These are phyloP conservation scores for Ophidiomyces ophidiicola DNA, from an alignment of 2,329 filamentous ascomycete genomes.

Conservation along the genomic window DNA sequence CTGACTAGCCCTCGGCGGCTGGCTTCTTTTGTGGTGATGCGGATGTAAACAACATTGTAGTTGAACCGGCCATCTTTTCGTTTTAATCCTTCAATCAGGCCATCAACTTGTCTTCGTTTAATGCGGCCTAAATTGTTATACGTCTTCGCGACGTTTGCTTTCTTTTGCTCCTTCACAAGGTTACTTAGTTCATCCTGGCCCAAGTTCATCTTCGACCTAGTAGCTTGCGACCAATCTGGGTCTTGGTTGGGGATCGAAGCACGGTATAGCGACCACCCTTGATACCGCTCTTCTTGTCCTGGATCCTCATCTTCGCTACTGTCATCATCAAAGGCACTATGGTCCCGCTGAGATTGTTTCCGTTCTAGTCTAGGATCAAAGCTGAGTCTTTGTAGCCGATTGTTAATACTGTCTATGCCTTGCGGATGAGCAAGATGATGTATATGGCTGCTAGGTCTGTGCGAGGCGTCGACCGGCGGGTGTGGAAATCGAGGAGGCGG, in stretches of 20 bases:
- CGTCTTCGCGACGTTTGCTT: slow-evolving; percentile 21
- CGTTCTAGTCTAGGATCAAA: slow-evolving; percentile 7
- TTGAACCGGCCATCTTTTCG: slow-evolving; percentile 22
- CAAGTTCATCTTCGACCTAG: slow-evolving; percentile 23
- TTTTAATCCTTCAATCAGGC: slow-evolving; percentile 26
- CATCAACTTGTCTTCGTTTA: slow-evolving; percentile 26
- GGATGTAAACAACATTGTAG: slow-evolving; percentile 31
- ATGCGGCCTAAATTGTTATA: slow-evolving; percentile 22
- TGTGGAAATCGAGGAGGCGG: slow-evolving; percentile 10
- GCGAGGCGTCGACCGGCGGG: not conserved
- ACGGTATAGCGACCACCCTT: slow-evolving; percentile 29
- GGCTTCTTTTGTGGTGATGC: slow-evolving; percentile 21
- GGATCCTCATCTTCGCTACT: slow-evolving; percentile 2
- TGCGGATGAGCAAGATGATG: slow-evolving; percentile 3
- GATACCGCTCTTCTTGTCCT: slow-evolving; percentile 15
- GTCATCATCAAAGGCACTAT: slow-evolving; percentile 5
- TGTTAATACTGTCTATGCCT: slow-evolving; percentile 9
- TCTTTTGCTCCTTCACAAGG: slow-evolving; percentile 23
- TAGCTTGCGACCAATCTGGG: slow-evolving; percentile 23
- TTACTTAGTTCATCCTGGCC: slow-evolving; percentile 23
- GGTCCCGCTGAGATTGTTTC: not conserved
- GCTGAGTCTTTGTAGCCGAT: slow-evolving; percentile 10
- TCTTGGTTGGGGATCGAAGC: slow-evolving; percentile 21
- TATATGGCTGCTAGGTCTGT: not conserved
- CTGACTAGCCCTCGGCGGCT: slow-evolving; percentile 15